Evolutionary conservation across 805 yeast genomes (phyloP).

Genomic region (Lachancea nothofagi): DNA sequence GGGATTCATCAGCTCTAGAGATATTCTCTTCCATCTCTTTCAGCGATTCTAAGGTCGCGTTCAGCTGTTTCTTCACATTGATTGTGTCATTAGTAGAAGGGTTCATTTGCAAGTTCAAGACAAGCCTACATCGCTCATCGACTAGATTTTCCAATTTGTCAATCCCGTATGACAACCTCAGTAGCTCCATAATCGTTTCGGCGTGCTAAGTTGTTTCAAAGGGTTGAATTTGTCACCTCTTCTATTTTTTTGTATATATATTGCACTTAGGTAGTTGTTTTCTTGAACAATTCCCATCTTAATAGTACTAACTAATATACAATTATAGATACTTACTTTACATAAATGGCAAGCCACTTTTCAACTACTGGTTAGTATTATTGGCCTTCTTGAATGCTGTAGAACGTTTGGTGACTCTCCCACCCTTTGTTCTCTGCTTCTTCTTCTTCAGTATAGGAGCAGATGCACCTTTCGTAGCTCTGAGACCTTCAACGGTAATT

Average conservation of each 20-base stretch:
- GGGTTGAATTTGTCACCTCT: too few species aligned
- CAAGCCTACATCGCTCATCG: slow-evolving; percentile 28
- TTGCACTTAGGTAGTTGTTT: too few species aligned
- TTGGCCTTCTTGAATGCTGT: slow-evolving; percentile 36
- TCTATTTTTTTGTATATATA: too few species aligned
- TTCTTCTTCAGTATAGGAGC: slow-evolving; percentile 56
- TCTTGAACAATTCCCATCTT: not conserved
- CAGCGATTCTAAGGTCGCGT: slow-evolving; percentile 14
- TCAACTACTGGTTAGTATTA: slow-evolving; percentile 2
- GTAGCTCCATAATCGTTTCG: slow-evolving; percentile 16
- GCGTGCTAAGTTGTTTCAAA: too few species aligned
- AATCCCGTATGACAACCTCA: slow-evolving; percentile 25
- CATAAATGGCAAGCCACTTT: not conserved
- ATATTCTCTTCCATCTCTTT: slow-evolving; percentile 9
- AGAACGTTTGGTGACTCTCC: slow-evolving; percentile 43
- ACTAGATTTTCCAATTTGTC: slow-evolving; percentile 25
- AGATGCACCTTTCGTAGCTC: slow-evolving; percentile 68
- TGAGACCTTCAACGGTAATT: slow-evolving; percentile 61
- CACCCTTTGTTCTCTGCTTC: slow-evolving; percentile 41
- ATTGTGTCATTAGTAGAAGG: slow-evolving; percentile 27
- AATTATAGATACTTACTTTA: not conserved
- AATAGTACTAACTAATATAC: not conserved
- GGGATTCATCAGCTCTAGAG: slow-evolving; percentile 9
- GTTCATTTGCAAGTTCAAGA: slow-evolving; percentile 15
- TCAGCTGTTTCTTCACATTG: slow-evolving; percentile 21